phyloP scores from a whole-genome alignment of 2,329 filamentous ascomycete genomes.

The Pseudovirgaria hyperparasitica region DNA sequence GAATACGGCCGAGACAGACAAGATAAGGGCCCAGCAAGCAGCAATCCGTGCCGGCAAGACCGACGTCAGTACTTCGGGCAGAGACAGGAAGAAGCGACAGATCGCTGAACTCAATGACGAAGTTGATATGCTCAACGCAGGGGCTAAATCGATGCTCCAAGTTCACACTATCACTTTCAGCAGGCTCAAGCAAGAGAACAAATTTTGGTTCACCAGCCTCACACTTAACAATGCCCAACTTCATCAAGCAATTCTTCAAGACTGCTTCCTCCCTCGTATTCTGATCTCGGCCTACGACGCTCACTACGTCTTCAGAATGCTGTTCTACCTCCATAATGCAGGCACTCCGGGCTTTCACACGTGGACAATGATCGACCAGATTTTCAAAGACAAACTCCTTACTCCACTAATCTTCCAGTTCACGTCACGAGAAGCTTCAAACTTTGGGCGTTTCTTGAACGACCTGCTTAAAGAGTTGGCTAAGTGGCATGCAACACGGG shows the following conservation, averaged over 20 bases:
- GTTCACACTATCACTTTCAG: slow-evolving; percentile 43
- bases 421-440: slow-evolving; percentile 81
- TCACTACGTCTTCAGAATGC: slow-evolving; percentile 74
- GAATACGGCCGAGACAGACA: slow-evolving; percentile 51
- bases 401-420: slow-evolving; percentile 77
- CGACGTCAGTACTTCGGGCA: slow-evolving; percentile 51
- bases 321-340: slow-evolving; percentile 76
- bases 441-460: slow-evolving; percentile 82
- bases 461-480: slow-evolving; percentile 69
- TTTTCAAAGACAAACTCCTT: slow-evolving; percentile 74
- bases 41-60: slow-evolving; percentile 59
- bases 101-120: slow-evolving; percentile 56
- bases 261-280: slow-evolving; percentile 82
- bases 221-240: slow-evolving; percentile 48
- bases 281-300: slow-evolving; percentile 76
- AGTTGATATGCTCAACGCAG: slow-evolving; percentile 60
- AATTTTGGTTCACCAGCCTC: slow-evolving; percentile 61
- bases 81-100: slow-evolving; percentile 56
- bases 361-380: slow-evolving; percentile 66
- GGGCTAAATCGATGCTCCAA: slow-evolving; percentile 54
- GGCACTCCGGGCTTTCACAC: slow-evolving; percentile 80
- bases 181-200: slow-evolving; percentile 62
- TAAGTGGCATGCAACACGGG: slow-evolving; percentile 70
- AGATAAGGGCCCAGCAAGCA: slow-evolving; percentile 53
- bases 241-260: slow-evolving; percentile 69